phyloP scores from a whole-genome alignment of 2,329 filamentous ascomycete species.

The Colletotrichum sansevieriae region DNA sequence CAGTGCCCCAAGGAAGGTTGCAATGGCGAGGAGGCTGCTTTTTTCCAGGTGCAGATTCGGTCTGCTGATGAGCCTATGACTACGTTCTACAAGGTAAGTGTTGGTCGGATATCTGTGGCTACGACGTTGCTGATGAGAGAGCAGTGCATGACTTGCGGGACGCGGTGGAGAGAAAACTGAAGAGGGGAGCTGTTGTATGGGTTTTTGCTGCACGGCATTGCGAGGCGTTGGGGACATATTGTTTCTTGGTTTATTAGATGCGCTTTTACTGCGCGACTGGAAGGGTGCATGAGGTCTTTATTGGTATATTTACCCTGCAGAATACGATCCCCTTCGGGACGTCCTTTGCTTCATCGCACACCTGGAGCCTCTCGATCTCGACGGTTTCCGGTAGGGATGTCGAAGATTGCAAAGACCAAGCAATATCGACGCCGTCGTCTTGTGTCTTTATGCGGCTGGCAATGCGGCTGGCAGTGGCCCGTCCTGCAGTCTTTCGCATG shows the following conservation, averaged over 20 bases:
- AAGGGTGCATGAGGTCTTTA: neutral
- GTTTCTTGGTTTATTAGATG: conserved; percentile 8
- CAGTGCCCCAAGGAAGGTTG: conserved; percentile 88
- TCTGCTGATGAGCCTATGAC: conserved; percentile 99
- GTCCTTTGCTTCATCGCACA: neutral
- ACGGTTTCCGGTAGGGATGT: too few relatives aligned
- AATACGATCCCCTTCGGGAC: neutral
- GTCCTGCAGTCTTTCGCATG: too few relatives aligned
- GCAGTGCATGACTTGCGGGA: conserved; percentile 76
- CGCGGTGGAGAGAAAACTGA: conserved; percentile 76
- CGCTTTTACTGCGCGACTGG: neutral
- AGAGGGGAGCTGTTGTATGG: neutral
- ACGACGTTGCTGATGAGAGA: neutral
- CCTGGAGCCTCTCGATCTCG: too few relatives aligned
- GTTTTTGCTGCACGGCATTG: conserved; percentile 42
- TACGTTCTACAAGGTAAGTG: conserved; percentile 86
- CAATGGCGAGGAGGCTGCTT: conserved; percentile 87
- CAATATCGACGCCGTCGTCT: too few relatives aligned
- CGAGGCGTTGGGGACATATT: conserved; percentile 46
- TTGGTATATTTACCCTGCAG: neutral
- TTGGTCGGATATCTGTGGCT: neutral
- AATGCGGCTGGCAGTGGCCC: too few relatives aligned
- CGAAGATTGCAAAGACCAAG: too few relatives aligned
- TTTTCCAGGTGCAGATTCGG: conserved; percentile 97
- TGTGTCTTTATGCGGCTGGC: too few relatives aligned